phyloP scores from a whole-genome alignment of 1,284 basidiomycete genomes.

The Ustilago bromivora region DNA sequence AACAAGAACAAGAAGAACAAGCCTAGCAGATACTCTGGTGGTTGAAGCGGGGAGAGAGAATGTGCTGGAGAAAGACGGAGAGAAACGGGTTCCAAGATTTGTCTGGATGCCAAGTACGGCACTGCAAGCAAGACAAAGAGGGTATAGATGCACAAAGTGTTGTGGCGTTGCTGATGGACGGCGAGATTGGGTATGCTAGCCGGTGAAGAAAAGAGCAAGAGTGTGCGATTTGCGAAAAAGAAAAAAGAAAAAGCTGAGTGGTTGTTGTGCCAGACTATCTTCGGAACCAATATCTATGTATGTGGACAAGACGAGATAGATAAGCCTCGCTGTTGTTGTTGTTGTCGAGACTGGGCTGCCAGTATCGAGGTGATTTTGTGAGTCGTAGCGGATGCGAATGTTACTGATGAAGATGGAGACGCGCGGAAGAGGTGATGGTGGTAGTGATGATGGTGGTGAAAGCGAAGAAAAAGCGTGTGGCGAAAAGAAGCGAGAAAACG shows the following conservation, averaged over 20 bases:
- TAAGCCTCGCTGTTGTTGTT: not conserved
- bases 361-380: not conserved
- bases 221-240: not conserved
- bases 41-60: not conserved
- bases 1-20: not conserved
- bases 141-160: constrained; percentile 19
- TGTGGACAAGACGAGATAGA: constrained; percentile 9
- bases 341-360: constrained; percentile 9
- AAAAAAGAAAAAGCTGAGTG: constrained; percentile 1
- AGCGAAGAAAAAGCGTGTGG: not conserved
- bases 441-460: constrained; percentile 1
- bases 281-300: constrained; percentile 8
- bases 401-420: not conserved
- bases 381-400: not conserved
- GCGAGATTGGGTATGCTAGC: not conserved
- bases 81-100: not conserved
- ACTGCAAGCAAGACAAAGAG: not conserved
- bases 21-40: not conserved
- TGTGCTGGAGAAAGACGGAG: not conserved
- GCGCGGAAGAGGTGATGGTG: not conserved
- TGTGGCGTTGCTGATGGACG: not conserved
- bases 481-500: not conserved
- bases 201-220: not conserved
- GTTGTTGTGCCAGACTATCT: constrained; percentile 3
- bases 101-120: not conserved